Evolutionary conservation across 441 rosid genomes (phyloP).

Genomic region (Biscutella laevigata): DNA sequence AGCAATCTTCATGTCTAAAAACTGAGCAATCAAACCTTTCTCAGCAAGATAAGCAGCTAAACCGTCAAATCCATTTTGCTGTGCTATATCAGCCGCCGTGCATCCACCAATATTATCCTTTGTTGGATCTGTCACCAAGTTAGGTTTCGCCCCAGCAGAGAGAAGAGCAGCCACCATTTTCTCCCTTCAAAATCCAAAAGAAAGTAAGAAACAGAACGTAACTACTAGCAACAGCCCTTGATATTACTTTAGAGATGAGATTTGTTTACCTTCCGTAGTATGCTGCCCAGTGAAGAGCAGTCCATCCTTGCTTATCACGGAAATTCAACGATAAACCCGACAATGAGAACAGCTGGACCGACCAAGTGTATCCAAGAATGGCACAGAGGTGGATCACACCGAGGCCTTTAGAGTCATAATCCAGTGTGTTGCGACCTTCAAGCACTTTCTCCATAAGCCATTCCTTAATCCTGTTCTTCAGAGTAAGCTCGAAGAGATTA

Average conservation of each 20-base stretch:
- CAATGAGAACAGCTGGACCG: slow-evolving; percentile 50
- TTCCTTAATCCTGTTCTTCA: slow-evolving; percentile 64
- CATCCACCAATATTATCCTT: slow-evolving; percentile 60
- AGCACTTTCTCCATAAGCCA: slow-evolving; percentile 83
- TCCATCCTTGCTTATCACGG: slow-evolving; percentile 90
- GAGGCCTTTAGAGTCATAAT: slow-evolving; percentile 55
- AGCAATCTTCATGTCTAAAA: slow-evolving; percentile 69
- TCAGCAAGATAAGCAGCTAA: slow-evolving; percentile 86
- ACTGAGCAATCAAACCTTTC: slow-evolving; percentile 68
- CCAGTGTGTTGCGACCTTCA: slow-evolving; percentile 41
- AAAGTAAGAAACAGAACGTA: slow-evolving; percentile 6
- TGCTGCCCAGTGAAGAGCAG: slow-evolving; percentile 99
- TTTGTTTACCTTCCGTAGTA: slow-evolving; percentile 62
- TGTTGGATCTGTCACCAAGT: slow-evolving; percentile 81
- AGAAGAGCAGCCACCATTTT: slow-evolving; percentile 89
- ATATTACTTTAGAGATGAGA: not conserved
- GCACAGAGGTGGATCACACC: slow-evolving; percentile 89
- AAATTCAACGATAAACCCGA: slow-evolving; percentile 67
- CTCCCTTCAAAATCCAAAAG: slow-evolving; percentile 47
- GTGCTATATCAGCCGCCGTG: slow-evolving; percentile 79
- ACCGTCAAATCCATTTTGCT: slow-evolving; percentile 65
- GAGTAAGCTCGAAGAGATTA: slow-evolving; percentile 46
- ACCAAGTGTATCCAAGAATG: slow-evolving; percentile 88
- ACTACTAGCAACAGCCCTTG: not conserved
- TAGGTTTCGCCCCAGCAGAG: slow-evolving; percentile 85